A percentile compares a stretch with the other conserved stretches of the same genome.
Conservation (phyloP, 2,329 filamentous ascomycete species). For the Colletotrichum zoysiae region DNA sequence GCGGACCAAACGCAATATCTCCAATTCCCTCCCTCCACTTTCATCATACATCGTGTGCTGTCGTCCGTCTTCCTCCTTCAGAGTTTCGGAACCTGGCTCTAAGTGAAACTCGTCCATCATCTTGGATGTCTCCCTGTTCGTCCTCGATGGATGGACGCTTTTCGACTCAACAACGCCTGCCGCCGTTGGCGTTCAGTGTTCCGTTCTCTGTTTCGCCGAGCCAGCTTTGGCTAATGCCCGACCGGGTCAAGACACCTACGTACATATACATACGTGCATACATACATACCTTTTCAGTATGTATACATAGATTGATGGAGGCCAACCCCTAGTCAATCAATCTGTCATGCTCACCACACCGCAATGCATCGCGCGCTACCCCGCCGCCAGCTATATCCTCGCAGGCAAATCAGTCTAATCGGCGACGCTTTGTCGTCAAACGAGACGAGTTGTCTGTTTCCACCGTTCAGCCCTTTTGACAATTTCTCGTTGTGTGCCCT, state of each 20-base stretch:
- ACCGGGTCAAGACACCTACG: conserved; percentile 29
- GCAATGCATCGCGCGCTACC: neutral
- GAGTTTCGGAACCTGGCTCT: conserved; percentile 37
- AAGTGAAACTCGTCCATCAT: conserved; percentile 36
- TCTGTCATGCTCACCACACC: conserved; percentile 20
- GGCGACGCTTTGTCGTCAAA: neutral
- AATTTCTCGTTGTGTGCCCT: conserved; percentile 22
- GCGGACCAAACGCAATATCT: conserved; percentile 18
- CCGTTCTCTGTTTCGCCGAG: conserved; percentile 1
- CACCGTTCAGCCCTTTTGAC: conserved; percentile 11
- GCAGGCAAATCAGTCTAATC: neutral
- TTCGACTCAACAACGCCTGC: neutral
- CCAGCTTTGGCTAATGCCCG: conserved; percentile 21
- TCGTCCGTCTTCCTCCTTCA: neutral
- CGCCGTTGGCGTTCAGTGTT: conserved; percentile 1
- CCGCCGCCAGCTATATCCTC: conserved; percentile 13
- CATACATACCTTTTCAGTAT: neutral
- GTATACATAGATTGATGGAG: conserved; percentile 3
- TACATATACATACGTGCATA: neutral
- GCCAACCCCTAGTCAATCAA: conserved; percentile 23
- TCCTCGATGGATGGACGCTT: neutral
- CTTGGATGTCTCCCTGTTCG: neutral
- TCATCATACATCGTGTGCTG: conserved; percentile 18
- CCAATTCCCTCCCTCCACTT: conserved; percentile 15
- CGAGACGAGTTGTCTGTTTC: neutral